A percentile compares a stretch with the other conserved stretches of the same genome.
Conservation (phyloP, 139 green algal species). For the Tetradesmus obliquus region DNA sequence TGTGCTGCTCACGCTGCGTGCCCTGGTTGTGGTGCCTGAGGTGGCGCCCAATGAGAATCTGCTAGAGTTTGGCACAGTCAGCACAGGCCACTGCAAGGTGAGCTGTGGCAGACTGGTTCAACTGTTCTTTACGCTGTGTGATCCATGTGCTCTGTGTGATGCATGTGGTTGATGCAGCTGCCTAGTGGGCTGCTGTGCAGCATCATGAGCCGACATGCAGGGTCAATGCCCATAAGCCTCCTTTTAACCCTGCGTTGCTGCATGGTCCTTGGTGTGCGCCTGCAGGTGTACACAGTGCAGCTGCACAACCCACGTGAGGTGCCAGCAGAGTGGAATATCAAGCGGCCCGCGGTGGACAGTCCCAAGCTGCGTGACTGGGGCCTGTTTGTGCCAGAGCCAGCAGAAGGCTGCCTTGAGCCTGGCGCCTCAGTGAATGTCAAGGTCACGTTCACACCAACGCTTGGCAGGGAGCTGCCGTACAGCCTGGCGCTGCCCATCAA, state of each 20-base stretch:
- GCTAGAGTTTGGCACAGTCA: constrained; percentile 76
- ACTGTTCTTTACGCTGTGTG: background rate
- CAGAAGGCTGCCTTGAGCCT: constrained; percentile 65
- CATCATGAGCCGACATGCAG: no score
- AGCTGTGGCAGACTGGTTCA: background rate
- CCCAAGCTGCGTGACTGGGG: constrained; percentile 73
- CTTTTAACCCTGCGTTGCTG: background rate
- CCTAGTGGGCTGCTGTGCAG: no score
- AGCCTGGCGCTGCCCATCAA: constrained; percentile 71
- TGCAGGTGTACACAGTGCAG: constrained; percentile 72
- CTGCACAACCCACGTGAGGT: constrained; percentile 82
- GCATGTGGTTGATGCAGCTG: background rate
- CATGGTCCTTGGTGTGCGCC: background rate
- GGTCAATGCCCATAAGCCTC: no score
- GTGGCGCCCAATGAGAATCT: constrained; percentile 32
- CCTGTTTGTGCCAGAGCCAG: constrained; percentile 59
- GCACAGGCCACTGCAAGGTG: constrained; percentile 71
- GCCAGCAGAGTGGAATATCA: constrained; percentile 75
- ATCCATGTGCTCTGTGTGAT: background rate
- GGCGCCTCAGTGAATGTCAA: constrained; percentile 63
- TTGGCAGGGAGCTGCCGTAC: constrained; percentile 46
- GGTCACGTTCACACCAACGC: constrained; percentile 68
- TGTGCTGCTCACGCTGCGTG: constrained; percentile 71
- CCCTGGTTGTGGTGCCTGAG: constrained; percentile 68
- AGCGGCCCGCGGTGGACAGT: constrained; percentile 68